Conservation (phyloP, 2,329 filamentous ascomycete genomes). For the Colletotrichum viniferum region DNA sequence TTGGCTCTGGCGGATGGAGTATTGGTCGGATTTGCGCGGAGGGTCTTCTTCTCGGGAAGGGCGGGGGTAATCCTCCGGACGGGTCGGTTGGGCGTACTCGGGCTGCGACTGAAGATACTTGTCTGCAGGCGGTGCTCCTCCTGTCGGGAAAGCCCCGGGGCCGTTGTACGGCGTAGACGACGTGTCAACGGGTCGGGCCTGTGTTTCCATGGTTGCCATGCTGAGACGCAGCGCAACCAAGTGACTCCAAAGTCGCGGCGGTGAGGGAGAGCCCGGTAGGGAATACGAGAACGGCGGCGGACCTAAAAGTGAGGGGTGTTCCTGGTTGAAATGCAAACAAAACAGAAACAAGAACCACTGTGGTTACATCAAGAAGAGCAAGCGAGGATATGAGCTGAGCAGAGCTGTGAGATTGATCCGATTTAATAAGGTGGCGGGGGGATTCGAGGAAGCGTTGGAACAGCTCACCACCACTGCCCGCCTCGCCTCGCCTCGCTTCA, state of each 20-base stretch:
- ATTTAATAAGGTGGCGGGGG: conserved; percentile 14
- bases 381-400: not conserved
- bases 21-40: not conserved
- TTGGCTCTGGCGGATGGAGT: not conserved
- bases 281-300: not conserved
- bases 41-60: not conserved
- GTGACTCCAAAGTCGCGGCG: not conserved
- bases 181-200: not conserved
- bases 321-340: not conserved
- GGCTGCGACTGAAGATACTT: not conserved
- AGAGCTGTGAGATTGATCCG: not conserved
- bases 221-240: not conserved
- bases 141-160: conserved; percentile 1
- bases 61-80: not conserved
- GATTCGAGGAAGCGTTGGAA: not conserved
- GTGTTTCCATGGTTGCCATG: not conserved
- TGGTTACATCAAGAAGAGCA: not conserved
- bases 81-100: not conserved
- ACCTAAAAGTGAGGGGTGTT: not conserved
- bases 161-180: not conserved
- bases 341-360: not conserved
- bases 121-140: not conserved
- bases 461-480: not conserved
- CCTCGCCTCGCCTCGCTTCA: not conserved
- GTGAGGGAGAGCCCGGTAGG: not conserved